phyloP scores from a whole-genome alignment of 352 stramenopile genomes.

The Nannochloropsis limnetica region DNA sequence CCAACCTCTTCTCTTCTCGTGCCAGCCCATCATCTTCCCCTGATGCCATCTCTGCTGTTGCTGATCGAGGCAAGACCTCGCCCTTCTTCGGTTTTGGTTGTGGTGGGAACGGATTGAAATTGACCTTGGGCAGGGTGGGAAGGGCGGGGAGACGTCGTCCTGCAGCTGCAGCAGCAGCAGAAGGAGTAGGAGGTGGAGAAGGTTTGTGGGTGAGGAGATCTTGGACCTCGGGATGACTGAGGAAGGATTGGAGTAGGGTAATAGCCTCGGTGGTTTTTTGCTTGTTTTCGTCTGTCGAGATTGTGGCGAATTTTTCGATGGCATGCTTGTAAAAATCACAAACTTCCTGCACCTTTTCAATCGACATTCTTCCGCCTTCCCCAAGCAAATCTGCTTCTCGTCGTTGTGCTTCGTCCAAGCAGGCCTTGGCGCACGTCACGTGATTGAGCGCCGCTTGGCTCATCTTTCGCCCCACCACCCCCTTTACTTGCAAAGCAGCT shows the following conservation, averaged over 20 bases:
- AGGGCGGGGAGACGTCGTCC: not conserved
- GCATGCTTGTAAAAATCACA: conserved; percentile 20
- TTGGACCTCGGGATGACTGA: not conserved
- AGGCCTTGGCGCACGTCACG: not conserved
- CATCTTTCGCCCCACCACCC: not conserved
- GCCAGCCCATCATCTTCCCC: not conserved
- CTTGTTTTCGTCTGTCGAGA: conserved; percentile 21
- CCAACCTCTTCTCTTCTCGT: not conserved
- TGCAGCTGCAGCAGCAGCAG: not conserved
- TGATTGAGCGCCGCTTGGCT: conserved; percentile 13
- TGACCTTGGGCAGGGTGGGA: not conserved
- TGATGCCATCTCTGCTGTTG: not conserved
- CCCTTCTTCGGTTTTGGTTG: not conserved
- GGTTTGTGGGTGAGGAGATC: not conserved
- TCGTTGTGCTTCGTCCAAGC: not conserved
- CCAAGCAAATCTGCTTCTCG: not conserved
- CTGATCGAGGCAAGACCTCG: not conserved
- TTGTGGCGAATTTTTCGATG: not conserved
- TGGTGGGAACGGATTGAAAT: not conserved
- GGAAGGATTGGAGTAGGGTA: not conserved
- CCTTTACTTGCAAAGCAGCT: not conserved
- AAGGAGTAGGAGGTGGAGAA: not conserved
- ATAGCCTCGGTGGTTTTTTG: conserved; percentile 4
- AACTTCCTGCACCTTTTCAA: not conserved
- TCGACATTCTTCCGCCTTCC: not conserved